These are phyloP conservation scores for Pleurostoma richardsiae DNA, from an alignment of 2,329 filamentous ascomycete species.

Conservation along the genomic window DNA sequence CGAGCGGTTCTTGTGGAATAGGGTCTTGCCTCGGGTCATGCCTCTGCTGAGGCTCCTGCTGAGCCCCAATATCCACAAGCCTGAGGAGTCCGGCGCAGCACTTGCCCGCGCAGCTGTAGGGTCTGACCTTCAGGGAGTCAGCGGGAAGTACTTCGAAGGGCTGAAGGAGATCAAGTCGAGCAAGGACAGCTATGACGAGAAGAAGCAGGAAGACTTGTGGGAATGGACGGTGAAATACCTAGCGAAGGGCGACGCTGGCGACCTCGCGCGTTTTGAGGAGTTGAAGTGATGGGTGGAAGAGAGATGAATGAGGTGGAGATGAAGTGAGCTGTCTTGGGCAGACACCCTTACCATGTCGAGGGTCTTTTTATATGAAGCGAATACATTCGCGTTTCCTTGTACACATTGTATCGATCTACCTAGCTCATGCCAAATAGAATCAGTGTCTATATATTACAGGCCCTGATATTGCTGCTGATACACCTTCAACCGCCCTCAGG, in stretches of 20 bases:
- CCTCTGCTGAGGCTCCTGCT: constrained; percentile 27
- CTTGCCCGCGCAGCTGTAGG: constrained; percentile 33
- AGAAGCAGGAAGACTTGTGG: constrained; percentile 44
- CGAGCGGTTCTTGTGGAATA: constrained; percentile 24
- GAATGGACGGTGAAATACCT: constrained; percentile 36
- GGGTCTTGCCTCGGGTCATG: constrained; percentile 26
- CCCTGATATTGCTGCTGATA: no score
- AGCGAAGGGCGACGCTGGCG: constrained; percentile 10
- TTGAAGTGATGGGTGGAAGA: constrained; percentile 1
- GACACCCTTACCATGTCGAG: no score
- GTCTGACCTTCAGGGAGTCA: constrained; percentile 22
- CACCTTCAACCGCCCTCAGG: no score
- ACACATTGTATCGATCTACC: no score
- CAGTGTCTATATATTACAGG: no score
- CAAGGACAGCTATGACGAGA: constrained; percentile 33
- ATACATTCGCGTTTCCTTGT: no score
- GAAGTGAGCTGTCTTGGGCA: no score
- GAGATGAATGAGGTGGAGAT: no score
- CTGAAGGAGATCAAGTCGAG: constrained; percentile 31
- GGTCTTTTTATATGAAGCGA: no score
- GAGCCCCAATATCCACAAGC: constrained; percentile 27
- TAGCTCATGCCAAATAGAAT: no score
- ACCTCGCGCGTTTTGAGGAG: background rate
- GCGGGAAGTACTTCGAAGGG: constrained; percentile 39
- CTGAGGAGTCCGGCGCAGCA: constrained; percentile 30